Conservation (phyloP, 2,329 filamentous ascomycete species). For the Podosphaera leucotricha region DNA sequence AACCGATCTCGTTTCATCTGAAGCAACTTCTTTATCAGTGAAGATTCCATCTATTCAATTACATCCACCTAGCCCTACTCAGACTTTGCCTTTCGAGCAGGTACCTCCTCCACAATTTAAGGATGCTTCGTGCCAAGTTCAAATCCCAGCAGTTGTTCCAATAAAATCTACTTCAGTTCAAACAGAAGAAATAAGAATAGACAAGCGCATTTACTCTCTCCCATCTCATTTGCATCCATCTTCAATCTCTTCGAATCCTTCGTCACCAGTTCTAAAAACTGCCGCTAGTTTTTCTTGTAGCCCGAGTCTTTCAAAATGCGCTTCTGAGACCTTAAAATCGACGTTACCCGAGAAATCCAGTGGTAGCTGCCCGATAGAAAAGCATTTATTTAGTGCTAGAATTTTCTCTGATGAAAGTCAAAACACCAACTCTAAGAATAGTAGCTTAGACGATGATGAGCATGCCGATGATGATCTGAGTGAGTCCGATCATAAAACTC, state of each 20-base stretch:
- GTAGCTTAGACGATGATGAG: too few relatives aligned
- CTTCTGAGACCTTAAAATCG: too few relatives aligned
- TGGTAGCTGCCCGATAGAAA: too few relatives aligned
- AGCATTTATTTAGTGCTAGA: too few relatives aligned
- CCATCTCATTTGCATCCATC: constrained; percentile 62
- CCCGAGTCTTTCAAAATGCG: too few relatives aligned
- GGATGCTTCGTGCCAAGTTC: constrained; percentile 62
- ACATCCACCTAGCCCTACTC: constrained; percentile 64
- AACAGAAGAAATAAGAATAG: constrained; percentile 76
- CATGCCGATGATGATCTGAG: too few relatives aligned
- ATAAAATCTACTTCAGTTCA: constrained; percentile 34
- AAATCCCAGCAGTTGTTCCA: constrained; percentile 22
- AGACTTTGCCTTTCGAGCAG: constrained; percentile 52
- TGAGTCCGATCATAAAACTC: too few relatives aligned
- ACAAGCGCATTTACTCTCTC: constrained; percentile 50
- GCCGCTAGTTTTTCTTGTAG: too few relatives aligned
- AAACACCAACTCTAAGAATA: too few relatives aligned
- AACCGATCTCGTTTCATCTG: constrained; percentile 21
- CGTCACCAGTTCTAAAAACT: constrained; percentile 21
- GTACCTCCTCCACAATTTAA: constrained; percentile 62
- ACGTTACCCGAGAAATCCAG: too few relatives aligned
- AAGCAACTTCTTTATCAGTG: constrained; percentile 19
- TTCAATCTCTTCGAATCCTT: constrained; percentile 37
- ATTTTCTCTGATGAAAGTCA: too few relatives aligned
- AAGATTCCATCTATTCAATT: constrained; percentile 69